Base-by-base conservation (phyloP, 1,284 basidiomycete genomes). In the Fistulina hepatica region DNA sequence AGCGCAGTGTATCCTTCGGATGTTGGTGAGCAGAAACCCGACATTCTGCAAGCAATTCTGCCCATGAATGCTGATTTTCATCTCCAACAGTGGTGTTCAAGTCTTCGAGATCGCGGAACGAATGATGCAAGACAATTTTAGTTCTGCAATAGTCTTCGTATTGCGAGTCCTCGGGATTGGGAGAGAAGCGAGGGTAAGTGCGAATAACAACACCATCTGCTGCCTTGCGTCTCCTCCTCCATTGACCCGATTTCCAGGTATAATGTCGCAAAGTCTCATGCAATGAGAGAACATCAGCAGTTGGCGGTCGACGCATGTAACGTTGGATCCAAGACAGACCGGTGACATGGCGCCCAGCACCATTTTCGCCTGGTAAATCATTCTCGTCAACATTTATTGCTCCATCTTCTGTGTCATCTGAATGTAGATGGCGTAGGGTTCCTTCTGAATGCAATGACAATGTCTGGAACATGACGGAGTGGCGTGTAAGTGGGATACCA, bases 401-500 rank as follows among this genome's bases (percentile, higher is more conserved):
- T 7, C 36, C 25, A 11, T 30, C 40, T 9, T 39, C 42, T 6
- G 32, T 35, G 10, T 37, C 40, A 7, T 36, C 33, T 3, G 6
- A 27, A 13, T 38, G 22, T 3, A 46, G 17, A 13, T 35, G 21
- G 16, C 45, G 42, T 35, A 44, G 37, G 1, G 30, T 30, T 11
- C 41, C 42, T 6, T 46, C 39, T 21, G 17, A 24, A 9, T n/a
- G 24, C 5, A 42, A 22, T 8, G 27, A 12, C 6, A 44, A 23
- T 3, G 39, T 44, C 17, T 46, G 42, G 33, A 46, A 46, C 2
- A 37, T 33, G 2, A 40, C 39, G 2, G 45, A 46, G 3, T 30
- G 19, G 2, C 39, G 47, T 5, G 47, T 45, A 3, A 50, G 36
- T 4, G 48, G 48, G 9, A 50, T 43, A 3, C 47, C 37, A 10